phyloP scores from a whole-genome alignment of 2,329 filamentous ascomycete genomes.

The Calonectria crousiana region DNA sequence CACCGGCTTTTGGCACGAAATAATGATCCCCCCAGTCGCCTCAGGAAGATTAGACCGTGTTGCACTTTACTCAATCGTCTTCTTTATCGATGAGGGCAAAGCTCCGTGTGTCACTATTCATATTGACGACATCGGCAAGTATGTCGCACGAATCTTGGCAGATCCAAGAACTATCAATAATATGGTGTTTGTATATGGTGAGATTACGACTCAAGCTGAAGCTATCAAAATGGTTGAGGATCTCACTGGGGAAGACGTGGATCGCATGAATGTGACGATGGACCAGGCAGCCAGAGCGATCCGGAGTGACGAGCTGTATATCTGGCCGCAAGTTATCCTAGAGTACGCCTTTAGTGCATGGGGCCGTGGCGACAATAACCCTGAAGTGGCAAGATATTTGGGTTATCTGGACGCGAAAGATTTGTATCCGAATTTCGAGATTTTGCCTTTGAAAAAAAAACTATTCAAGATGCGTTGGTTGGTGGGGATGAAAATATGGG shows the following conservation, averaged over 20 bases:
- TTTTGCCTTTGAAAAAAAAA: too few species aligned
- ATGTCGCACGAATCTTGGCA: conserved; percentile 61
- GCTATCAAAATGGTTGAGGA: conserved; percentile 60
- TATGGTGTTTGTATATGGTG: conserved; percentile 61
- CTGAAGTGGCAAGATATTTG: conserved; percentile 64
- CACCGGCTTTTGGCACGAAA: conserved; percentile 69
- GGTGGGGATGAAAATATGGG: neutral
- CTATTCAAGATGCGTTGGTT: neutral
- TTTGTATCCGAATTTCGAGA: conserved; percentile 58
- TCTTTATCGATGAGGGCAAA: conserved; percentile 60
- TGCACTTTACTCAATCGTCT: conserved; percentile 46
- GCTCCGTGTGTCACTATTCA: conserved; percentile 59
- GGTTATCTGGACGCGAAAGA: conserved; percentile 65
- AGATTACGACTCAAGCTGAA: conserved; percentile 58
- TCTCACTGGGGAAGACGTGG: conserved; percentile 60
- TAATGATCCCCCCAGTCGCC: conserved; percentile 46
- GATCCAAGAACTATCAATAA: conserved; percentile 65
- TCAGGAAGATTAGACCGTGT: conserved; percentile 43
- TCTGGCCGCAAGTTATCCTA: neutral
- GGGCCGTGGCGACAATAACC: conserved; percentile 64
- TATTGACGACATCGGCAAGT: conserved; percentile 63
- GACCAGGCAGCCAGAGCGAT: neutral
- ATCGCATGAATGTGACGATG: conserved; percentile 16
- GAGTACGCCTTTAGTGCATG: neutral
- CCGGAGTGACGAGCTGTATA: neutral